Evolutionary conservation across 805 yeast species (phyloP).

Genomic region (Nakazawaea sp.): DNA sequence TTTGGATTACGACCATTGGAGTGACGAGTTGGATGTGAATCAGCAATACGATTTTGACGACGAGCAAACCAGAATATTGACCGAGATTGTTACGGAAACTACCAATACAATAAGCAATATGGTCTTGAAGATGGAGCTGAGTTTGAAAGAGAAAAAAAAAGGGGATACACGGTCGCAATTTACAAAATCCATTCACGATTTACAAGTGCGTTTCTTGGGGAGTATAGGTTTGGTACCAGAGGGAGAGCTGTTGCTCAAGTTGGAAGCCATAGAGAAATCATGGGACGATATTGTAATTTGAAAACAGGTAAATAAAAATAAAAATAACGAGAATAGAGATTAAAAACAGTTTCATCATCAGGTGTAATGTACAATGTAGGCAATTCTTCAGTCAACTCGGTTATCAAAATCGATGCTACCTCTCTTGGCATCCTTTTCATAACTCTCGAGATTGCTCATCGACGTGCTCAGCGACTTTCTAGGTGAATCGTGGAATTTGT

Average conservation of each 20-base stretch:
- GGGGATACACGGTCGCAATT: background rate
- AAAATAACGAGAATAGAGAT: background rate
- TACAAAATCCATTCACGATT: background rate
- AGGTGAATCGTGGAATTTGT: constrained; percentile 8
- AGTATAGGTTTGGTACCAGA: background rate
- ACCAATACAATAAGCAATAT: constrained; percentile 11
- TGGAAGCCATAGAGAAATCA: constrained; percentile 3
- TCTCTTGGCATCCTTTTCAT: constrained; percentile 3
- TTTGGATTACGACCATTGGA: constrained; percentile 29
- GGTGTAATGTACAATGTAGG: background rate
- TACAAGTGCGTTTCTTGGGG: background rate
- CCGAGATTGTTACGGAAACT: constrained; percentile 21
- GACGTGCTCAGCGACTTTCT: constrained; percentile 7
- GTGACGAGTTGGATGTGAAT: constrained; percentile 35
- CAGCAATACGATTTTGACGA: constrained; percentile 40
- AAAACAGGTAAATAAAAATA: background rate
- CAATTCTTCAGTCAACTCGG: background rate
- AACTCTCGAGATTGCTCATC: background rate
- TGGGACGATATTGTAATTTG: constrained; percentile 7
- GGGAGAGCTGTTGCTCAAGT: background rate
- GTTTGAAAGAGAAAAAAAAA: background rate
- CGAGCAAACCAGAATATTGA: constrained; percentile 27
- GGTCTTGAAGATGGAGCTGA: constrained; percentile 1
- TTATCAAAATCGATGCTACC: constrained; percentile 5
- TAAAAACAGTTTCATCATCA: background rate